Percentiles rank a stretch among this genome's conserved stretches.
These are phyloP conservation scores for Zygosaccharomyces rouxii DNA, from an alignment of 805 yeast species.

Conservation along the genomic window DNA sequence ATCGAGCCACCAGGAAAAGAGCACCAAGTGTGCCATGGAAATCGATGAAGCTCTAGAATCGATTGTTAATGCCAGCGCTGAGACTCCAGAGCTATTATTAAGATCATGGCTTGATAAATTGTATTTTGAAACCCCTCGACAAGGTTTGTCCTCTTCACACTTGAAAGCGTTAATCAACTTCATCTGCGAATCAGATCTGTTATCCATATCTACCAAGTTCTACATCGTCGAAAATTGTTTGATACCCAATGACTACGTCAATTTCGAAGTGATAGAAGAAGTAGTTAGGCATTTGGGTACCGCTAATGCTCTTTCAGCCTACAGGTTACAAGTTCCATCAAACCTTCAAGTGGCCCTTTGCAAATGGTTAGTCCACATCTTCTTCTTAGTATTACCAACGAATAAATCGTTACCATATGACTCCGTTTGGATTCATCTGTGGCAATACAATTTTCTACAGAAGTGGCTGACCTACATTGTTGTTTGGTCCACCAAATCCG, in stretches of 20 bases:
- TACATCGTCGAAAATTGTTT: slow-evolving; percentile 28
- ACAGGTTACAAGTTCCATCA: slow-evolving; percentile 18
- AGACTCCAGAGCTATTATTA: slow-evolving; percentile 10
- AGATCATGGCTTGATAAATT: slow-evolving; percentile 14
- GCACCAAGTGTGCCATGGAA: slow-evolving; percentile 2
- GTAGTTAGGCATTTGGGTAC: slow-evolving; percentile 35
- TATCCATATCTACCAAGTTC: slow-evolving; percentile 19
- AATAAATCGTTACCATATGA: slow-evolving; percentile 7
- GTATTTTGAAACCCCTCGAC: slow-evolving; percentile 12
- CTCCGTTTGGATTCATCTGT: slow-evolving; percentile 34
- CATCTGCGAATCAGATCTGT: slow-evolving; percentile 17
- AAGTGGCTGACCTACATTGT: slow-evolving; percentile 34
- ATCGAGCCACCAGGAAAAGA: not conserved
- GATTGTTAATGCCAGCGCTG: slow-evolving; percentile 2
- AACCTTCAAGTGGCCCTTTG: slow-evolving; percentile 29
- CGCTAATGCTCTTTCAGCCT: slow-evolving; percentile 19
- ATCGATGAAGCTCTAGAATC: slow-evolving; percentile 7
- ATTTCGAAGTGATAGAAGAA: slow-evolving; percentile 21
- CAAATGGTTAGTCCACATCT: slow-evolving; percentile 36
- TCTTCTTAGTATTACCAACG: slow-evolving; percentile 22
- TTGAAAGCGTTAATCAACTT: slow-evolving; percentile 17
- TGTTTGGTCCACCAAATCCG: slow-evolving; percentile 30
- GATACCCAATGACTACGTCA: slow-evolving; percentile 30
- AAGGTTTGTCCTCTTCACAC: slow-evolving; percentile 21
- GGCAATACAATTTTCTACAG: slow-evolving; percentile 37